Base-by-base conservation (phyloP, 352 stramenopile species). In the Phytophthora ohioensis region DNA sequence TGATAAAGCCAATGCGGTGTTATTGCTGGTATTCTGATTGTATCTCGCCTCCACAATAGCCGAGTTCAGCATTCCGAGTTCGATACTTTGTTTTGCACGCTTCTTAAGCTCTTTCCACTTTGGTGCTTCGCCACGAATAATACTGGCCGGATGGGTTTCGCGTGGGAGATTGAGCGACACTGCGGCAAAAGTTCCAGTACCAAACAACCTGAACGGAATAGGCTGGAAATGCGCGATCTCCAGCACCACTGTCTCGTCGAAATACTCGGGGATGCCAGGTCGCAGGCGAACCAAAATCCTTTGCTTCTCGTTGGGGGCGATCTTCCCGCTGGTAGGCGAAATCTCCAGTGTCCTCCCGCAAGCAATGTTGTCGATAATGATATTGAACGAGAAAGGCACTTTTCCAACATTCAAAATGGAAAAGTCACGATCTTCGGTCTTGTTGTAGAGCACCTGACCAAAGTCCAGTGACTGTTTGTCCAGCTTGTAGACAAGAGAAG, bases 191-290 rank as follows among this genome's bases (percentile, higher is more conserved):
- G 97, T 97, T 5, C 94, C 96, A 51, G 80, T 76, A 1, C 92
- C 95, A 56, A 90, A 93, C 6, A 99, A 52, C 17, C 91, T 91
- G 49, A 99, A 94, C 35, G 85, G 82, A 13, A 99, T 77, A 2
- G 96, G 94, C 53, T 98, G 85, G 64, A 99, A 98, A 71, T 99
- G 96, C 4, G 94, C 96, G 39, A 98, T 85, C 65, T 99, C 92
- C 38, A 99, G 78, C 15, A 96, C 64, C n/a, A 99, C 58, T 1
- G 76, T 91, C 62, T 98, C 95, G 38, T 90, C 77, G 42, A 99
- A 92, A 21, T 67, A 68, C 47, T 96, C 87, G 0, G 96, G 96
- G 55, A 98, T 86, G 2, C 91, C 91, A 13, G 96, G 96, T 5
- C 79, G 79, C 46, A 98, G 79, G 3, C 92, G 82, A 7, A 98